Evolutionary conservation across 2,329 filamentous ascomycete genomes (phyloP).

Genomic region (Penicillium sp.): DNA sequence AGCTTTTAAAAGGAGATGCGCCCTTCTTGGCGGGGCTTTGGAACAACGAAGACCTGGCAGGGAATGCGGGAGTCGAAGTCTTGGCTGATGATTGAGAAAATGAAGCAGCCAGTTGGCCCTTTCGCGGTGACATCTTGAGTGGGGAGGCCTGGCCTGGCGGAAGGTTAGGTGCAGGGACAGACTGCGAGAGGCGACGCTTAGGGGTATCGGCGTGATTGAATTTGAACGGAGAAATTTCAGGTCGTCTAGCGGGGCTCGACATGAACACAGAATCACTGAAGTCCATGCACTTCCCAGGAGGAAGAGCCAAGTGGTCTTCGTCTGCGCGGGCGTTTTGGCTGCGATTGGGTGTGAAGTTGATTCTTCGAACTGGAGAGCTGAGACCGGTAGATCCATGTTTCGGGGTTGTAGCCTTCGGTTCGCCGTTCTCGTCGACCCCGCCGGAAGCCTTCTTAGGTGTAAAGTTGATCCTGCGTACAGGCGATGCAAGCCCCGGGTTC

Average conservation of each 20-base stretch:
- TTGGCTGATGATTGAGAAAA: conserved; percentile 41
- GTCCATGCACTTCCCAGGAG: conserved; percentile 33
- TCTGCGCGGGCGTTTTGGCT: conserved; percentile 21
- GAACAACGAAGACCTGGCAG: conserved; percentile 41
- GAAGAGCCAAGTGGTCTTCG: conserved; percentile 28
- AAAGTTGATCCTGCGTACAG: conserved; percentile 39
- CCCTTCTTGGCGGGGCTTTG: conserved; percentile 51
- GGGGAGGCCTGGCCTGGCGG: conserved; percentile 41
- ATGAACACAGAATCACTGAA: conserved; percentile 41
- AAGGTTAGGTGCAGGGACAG: conserved; percentile 27
- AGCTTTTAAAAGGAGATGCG: conserved; percentile 44
- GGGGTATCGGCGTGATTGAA: conserved; percentile 48
- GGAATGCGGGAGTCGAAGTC: conserved; percentile 40
- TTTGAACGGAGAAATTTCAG: conserved; percentile 50
- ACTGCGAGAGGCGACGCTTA: conserved; percentile 34
- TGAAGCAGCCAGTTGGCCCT: conserved; percentile 40
- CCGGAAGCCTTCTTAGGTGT: conserved; percentile 31
- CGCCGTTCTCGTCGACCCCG: conserved; percentile 38
- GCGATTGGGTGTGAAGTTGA: conserved; percentile 38
- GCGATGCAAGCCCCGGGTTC: conserved; percentile 36
- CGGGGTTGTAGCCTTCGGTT: conserved; percentile 31
- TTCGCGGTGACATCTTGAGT: conserved; percentile 50
- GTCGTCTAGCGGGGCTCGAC: conserved; percentile 50
- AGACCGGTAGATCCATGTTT: conserved; percentile 26
- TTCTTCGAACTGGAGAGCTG: conserved; percentile 43